phyloP scores from a whole-genome alignment of 192 early-diverging fungal species.

The Gaertneriomyces sp. region DNA sequence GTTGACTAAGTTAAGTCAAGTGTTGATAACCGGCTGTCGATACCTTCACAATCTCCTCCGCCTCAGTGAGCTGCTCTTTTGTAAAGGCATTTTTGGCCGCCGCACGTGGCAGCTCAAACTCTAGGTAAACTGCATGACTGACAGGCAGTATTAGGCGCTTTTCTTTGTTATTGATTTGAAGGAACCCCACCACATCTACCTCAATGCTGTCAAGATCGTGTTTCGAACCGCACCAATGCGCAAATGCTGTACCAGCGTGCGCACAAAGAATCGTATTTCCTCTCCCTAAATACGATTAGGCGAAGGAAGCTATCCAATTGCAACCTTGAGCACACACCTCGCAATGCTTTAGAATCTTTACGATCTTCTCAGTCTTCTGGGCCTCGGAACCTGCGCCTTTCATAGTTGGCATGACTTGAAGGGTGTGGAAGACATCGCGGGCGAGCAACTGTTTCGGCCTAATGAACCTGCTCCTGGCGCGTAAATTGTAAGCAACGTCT shows the following conservation, averaged over 20 bases:
- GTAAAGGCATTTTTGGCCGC: not conserved
- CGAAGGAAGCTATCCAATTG: not conserved
- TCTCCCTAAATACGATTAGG: constrained; percentile 14
- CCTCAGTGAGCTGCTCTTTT: constrained; percentile 9
- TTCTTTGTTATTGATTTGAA: not conserved
- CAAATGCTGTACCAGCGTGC: constrained; percentile 22
- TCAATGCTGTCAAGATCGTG: constrained; percentile 25
- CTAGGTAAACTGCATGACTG: constrained; percentile 19
- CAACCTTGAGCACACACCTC: constrained; percentile 10
- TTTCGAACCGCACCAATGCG: constrained; percentile 28
- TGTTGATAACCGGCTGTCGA: not conserved
- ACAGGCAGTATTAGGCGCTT: not conserved
- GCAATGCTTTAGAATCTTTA: constrained; percentile 23
- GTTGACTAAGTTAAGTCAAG: not conserved
- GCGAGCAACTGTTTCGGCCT: constrained; percentile 18
- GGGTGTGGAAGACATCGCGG: constrained; percentile 5
- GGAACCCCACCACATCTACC: not conserved
- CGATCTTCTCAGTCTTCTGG: constrained; percentile 18
- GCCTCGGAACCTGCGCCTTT: constrained; percentile 20
- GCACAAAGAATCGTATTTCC: constrained; percentile 18
- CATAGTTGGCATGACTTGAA: constrained; percentile 15
- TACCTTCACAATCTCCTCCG: constrained; percentile 24
- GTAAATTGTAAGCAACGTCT: constrained; percentile 10
- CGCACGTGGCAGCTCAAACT: not conserved
- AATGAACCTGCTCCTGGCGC: constrained; percentile 12